These are phyloP conservation scores for Phytopythium litorale DNA, from an alignment of 352 stramenopile species.

Conservation along the genomic window DNA sequence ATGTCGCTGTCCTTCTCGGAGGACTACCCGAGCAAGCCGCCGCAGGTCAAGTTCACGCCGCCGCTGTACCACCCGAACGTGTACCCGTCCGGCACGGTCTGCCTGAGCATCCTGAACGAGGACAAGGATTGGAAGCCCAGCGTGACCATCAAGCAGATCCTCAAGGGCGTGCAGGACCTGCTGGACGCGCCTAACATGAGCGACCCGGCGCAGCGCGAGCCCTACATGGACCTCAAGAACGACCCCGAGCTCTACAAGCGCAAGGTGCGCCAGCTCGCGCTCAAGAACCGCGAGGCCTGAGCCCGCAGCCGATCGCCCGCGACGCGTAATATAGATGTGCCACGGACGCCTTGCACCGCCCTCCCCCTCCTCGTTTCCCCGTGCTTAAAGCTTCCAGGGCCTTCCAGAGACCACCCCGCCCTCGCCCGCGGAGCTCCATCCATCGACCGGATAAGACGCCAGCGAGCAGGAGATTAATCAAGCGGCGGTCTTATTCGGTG, in stretches of 20 bases:
- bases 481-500: background rate
- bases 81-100: conserved; percentile 97
- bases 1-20: conserved; percentile 96
- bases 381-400: too few relatives aligned
- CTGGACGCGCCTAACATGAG: conserved; percentile 87
- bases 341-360: background rate
- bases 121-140: conserved; percentile 98
- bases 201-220: conserved; percentile 82
- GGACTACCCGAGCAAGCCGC: conserved; percentile 97
- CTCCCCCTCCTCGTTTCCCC: background rate
- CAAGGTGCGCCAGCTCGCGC: conserved; percentile 77
- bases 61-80: conserved; percentile 97
- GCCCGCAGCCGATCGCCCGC: too few relatives aligned
- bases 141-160: conserved; percentile 97
- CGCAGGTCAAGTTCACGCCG: conserved; percentile 98
- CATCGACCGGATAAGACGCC: background rate
- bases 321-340: conserved; percentile 1
- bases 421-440: too few relatives aligned
- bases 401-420: too few relatives aligned
- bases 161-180: conserved; percentile 95
- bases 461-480: background rate
- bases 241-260: conserved; percentile 87
- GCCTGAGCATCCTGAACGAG: conserved; percentile 98
- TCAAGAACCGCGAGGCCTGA: conserved; percentile 77
- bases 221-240: conserved; percentile 88